Percentiles rank a stretch among this genome's conserved stretches.
Conservation (phyloP, 2,329 filamentous ascomycete genomes). For the Fusarium praegraminearum region DNA sequence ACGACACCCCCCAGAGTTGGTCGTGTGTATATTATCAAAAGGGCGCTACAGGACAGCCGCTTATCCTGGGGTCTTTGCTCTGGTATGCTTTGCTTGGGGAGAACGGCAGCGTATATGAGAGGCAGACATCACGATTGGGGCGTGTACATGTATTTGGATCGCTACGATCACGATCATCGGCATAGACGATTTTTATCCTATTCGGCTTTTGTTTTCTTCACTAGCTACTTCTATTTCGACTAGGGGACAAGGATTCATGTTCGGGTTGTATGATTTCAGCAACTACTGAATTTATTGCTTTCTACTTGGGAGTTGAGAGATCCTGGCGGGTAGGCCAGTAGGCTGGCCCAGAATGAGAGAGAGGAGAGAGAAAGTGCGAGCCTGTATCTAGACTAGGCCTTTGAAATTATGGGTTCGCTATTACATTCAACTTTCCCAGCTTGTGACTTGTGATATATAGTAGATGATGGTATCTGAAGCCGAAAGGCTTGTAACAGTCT, state of each 20-base stretch:
- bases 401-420: slow-evolving; percentile 39
- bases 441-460: not conserved
- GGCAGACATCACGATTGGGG: slow-evolving; percentile 37
- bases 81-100: slow-evolving; percentile 30
- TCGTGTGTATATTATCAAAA: slow-evolving; percentile 54
- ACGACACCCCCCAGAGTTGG: slow-evolving; percentile 46
- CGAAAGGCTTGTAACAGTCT: not conserved
- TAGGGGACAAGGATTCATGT: slow-evolving; percentile 31
- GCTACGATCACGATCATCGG: slow-evolving; percentile 43
- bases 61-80: slow-evolving; percentile 28
- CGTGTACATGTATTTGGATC: slow-evolving; percentile 54
- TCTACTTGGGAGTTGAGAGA: slow-evolving; percentile 23
- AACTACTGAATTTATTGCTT: slow-evolving; percentile 40
- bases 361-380: slow-evolving; percentile 24
- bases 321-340: slow-evolving; percentile 33
- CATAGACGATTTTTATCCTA: slow-evolving; percentile 47
- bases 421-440: not conserved
- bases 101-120: slow-evolving; percentile 27
- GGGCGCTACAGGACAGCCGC: slow-evolving; percentile 45
- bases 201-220: slow-evolving; percentile 34
- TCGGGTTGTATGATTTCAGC: slow-evolving; percentile 47
- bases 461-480: not conserved
- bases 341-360: slow-evolving; percentile 33
- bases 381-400: slow-evolving; percentile 46
- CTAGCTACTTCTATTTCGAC: slow-evolving; percentile 37